Evolutionary conservation across 176 grass and related monocot species (phyloP), one percentile per base, ranked within the genome.

Genomic region (Oropetium thomaeum): DNA sequence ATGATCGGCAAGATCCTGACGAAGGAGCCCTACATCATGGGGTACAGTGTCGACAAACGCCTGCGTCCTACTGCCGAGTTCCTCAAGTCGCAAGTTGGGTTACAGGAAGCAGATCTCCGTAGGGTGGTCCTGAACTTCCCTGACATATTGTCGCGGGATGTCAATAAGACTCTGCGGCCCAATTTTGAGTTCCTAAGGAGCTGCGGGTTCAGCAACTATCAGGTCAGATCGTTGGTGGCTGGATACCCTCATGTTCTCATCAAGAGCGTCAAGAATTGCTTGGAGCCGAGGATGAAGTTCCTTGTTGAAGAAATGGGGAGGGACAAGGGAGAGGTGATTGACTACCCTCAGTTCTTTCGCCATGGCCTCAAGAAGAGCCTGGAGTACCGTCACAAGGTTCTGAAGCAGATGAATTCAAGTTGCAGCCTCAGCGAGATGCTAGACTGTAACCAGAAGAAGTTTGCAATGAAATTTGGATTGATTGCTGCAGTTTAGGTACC

Each of bases 401-500:
- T 98, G 41, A 91, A 94, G 58, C 67, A 92, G 82, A 89, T 35
- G 28, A 89, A 89, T 47, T 67, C 86, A 10, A 81, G 71, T 29
- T 91, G 90, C 83, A 91, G 88, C 71, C 87, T 97, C 23, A 97
- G 86, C 62, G 94, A 93, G 83, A 97, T 97, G 94, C 86, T 93
- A 14, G 77, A 83, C 52, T 97, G 88, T 76, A 93, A 91, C 70
- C 86, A 90, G 76, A 92, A 92, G 89, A 95, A 92, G 39, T 99
- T 95, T 75, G 77, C 84, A 13, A 78, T 92, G 37, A 92, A 92
- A 58, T 99, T 87, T 61, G 89, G 91, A 27, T 73, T 84, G 74
- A 34, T 79, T 60, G 34, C 77, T 7, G 82, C 80, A 48, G 73
- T 79, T 78, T 97, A 81, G 54, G 76, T 58, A 57, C 57, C 73